These are phyloP conservation scores for Alternaria sp. DNA, from an alignment of 2,329 filamentous ascomycete species.

Conservation along the genomic window DNA sequence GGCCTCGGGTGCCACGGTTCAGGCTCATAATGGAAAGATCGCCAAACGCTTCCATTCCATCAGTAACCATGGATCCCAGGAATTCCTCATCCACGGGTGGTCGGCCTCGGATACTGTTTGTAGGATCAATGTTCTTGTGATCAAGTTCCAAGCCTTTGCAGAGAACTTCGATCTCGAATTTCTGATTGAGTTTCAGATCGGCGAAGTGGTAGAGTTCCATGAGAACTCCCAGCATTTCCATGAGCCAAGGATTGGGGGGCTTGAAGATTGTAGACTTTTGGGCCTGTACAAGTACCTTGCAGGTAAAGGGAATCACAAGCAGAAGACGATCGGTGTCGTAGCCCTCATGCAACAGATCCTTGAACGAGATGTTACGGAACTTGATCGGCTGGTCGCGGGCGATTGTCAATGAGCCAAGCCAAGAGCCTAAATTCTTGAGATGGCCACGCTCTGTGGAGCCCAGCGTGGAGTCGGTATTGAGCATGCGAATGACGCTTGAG, in stretches of 20 bases:
- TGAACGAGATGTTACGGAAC: slow-evolving; percentile 96
- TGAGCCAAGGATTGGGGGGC: slow-evolving; percentile 95
- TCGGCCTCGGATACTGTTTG: slow-evolving; percentile 82
- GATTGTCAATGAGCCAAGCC: slow-evolving; percentile 91
- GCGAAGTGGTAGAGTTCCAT: slow-evolving; percentile 93
- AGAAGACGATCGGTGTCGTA: slow-evolving; percentile 91
- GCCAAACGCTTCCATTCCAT: slow-evolving; percentile 81
- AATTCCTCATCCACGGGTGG: slow-evolving; percentile 67
- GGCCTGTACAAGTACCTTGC: slow-evolving; percentile 90
- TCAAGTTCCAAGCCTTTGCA: slow-evolving; percentile 93
- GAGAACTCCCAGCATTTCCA: slow-evolving; percentile 91
- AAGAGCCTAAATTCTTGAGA: slow-evolving; percentile 90
- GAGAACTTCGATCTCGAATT: slow-evolving; percentile 97
- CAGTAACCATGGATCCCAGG: slow-evolving; percentile 61
- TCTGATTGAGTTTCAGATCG: slow-evolving; percentile 93
- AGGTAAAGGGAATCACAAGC: slow-evolving; percentile 95
- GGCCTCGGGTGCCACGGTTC: slow-evolving; percentile 67
- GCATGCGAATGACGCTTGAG: slow-evolving; percentile 79
- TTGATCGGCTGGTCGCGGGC: slow-evolving; percentile 95
- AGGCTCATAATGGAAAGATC: slow-evolving; percentile 69
- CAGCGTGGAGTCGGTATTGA: slow-evolving; percentile 89
- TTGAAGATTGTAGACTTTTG: slow-evolving; percentile 86
- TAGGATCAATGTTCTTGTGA: slow-evolving; percentile 87
- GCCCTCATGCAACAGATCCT: slow-evolving; percentile 90
- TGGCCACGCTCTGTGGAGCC: slow-evolving; percentile 85